These are phyloP conservation scores for Xylogone sp. DNA, from an alignment of 2,329 filamentous ascomycete genomes.

Conservation along the genomic window DNA sequence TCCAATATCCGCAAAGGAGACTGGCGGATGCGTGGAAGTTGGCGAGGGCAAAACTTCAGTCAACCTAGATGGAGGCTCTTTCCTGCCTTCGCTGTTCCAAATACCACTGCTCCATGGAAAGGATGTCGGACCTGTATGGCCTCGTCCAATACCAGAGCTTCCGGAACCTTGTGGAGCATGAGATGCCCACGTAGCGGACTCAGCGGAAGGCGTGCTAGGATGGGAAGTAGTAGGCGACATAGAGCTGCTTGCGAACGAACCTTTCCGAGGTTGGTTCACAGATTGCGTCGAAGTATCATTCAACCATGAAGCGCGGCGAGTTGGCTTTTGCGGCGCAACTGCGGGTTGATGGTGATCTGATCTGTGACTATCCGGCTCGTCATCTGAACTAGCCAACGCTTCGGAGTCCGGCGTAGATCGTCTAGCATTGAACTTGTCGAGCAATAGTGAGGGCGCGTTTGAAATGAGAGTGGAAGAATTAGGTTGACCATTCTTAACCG, in stretches of 20 bases:
- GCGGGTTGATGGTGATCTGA: slow-evolving; percentile 46
- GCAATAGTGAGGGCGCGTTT: slow-evolving; percentile 59
- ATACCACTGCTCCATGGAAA: slow-evolving; percentile 80
- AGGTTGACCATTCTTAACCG: slow-evolving; percentile 43
- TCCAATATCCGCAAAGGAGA: slow-evolving; percentile 46
- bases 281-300: slow-evolving; percentile 70
- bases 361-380: slow-evolving; percentile 71
- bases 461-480: too few species aligned
- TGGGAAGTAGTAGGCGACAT: slow-evolving; percentile 79
- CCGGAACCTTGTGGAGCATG: slow-evolving; percentile 42
- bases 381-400: slow-evolving; percentile 88
- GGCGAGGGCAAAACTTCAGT: slow-evolving; percentile 74
- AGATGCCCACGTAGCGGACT: slow-evolving; percentile 54
- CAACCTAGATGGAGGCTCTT: slow-evolving; percentile 71
- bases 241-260: slow-evolving; percentile 70
- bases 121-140: slow-evolving; percentile 36
- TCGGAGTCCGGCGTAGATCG: slow-evolving; percentile 93
- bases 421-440: slow-evolving; percentile 74
- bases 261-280: slow-evolving; percentile 63
- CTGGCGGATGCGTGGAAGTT: slow-evolving; percentile 51
- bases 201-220: slow-evolving; percentile 72
- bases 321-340: slow-evolving; percentile 54
- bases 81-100: slow-evolving; percentile 72
- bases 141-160: slow-evolving; percentile 37
- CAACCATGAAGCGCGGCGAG: slow-evolving; percentile 77